Evolutionary conservation across 495 filamentous ascomycete genomes (phyloP), one percentile per base, ranked within the genome.

Genomic region (Aspergillus baeticus): DNA sequence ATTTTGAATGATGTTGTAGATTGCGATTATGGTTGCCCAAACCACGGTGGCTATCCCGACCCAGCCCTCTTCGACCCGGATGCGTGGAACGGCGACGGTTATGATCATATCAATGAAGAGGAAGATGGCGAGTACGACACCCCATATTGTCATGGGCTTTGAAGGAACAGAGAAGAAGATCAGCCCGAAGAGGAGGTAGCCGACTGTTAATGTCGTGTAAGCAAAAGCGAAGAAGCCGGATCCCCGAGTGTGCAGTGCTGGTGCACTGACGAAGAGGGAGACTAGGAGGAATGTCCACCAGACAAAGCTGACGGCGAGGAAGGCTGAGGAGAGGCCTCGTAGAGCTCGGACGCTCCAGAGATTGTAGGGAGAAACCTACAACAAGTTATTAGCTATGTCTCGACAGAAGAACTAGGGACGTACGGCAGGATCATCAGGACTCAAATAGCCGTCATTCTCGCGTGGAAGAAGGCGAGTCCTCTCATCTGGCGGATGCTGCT

Each of bases 361-460:
- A 65, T 98, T 98, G 74, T 96, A 96, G 0, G 94, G 94, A 1
- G 94, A 92, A 29, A 98, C 88, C 88, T 92, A 52, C 35, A 22
- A 21, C 38, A 34, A 17, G 8, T 33, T n/a, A 23, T 6, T 43
- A 33, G 26, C 6, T 2, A 22, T 49, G 7, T 1, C 8, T 5
- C 20, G 4, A 13, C 20, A 17, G 35, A 13, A 13, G 6, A 5
- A n/a, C 14, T 15, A 20, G 23, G 10, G 17, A 39, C 48, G 13
- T 77, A 91, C 94, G 51, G 92, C 92, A 48, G 93, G 94, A 70
- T 97, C 93, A 80, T 96, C 90, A n/a, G 92, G 93, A 58, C 87
- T 88, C 38, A 97, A 75, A 62, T 87, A 93, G 38, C 78, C 81
- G 46, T 84, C 78, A 21, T 71, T 71, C 52, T 85, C 81, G 41